phyloP scores from a whole-genome alignment of 208 protist genomes.

The Leishmania guyanensis region DNA sequence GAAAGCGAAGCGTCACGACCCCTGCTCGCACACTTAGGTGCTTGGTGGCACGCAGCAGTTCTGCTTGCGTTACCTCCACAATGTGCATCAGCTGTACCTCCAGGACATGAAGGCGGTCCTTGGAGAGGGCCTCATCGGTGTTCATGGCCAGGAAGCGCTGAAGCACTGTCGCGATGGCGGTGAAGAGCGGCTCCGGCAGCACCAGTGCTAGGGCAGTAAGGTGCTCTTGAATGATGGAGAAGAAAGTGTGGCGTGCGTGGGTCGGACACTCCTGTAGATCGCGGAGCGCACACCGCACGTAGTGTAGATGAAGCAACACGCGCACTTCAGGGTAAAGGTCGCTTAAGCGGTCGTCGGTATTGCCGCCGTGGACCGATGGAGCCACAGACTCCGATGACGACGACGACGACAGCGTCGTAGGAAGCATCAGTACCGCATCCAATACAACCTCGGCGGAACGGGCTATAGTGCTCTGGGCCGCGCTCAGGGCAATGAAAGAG shows the following conservation, averaged over 20 bases:
- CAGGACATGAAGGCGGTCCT: constrained; percentile 21
- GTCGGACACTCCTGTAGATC: constrained; percentile 45
- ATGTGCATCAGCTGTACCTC: constrained; percentile 52
- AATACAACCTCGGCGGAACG: constrained; percentile 28
- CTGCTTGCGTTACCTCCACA: constrained; percentile 44
- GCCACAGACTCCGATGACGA: neutral
- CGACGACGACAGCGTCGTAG: neutral
- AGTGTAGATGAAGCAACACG: constrained; percentile 46
- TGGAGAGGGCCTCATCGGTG: constrained; percentile 4
- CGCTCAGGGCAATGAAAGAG: constrained; percentile 44
- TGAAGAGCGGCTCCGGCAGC: constrained; percentile 73
- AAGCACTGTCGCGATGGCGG: constrained; percentile 42
- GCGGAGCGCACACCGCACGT: constrained; percentile 51
- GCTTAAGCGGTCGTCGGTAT: neutral
- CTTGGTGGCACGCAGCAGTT: constrained; percentile 47
- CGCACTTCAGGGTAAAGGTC: constrained; percentile 61
- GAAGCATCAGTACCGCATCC: constrained; percentile 18
- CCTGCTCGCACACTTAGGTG: constrained; percentile 41
- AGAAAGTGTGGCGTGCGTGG: constrained; percentile 32
- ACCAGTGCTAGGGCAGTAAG: constrained; percentile 37
- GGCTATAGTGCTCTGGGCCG: constrained; percentile 30
- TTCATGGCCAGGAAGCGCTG: constrained; percentile 10
- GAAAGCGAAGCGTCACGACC: constrained; percentile 46
- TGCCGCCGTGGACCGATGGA: neutral
- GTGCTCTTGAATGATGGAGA: constrained; percentile 22